Percentiles rank a stretch among this genome's conserved stretches.
Evolutionary conservation across 2,329 filamentous ascomycete species (phyloP).

Genomic region (Phialocephala sp.): DNA sequence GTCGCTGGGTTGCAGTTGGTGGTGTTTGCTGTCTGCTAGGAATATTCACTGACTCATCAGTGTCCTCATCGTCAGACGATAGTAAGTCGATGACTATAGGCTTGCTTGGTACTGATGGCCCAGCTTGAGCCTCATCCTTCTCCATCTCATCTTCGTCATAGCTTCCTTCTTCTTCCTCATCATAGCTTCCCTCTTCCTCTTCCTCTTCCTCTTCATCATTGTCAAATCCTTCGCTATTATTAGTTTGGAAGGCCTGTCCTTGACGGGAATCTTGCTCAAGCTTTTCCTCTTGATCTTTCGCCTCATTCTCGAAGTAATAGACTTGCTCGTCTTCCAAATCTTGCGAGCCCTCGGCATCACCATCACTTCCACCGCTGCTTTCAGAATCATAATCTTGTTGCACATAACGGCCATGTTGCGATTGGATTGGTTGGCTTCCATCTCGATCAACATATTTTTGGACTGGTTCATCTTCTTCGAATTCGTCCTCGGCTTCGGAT

Average conservation of each 20-base stretch:
- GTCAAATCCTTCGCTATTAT: slow-evolving; percentile 6
- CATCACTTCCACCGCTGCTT: slow-evolving; percentile 12
- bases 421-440: background rate
- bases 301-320: slow-evolving; percentile 8
- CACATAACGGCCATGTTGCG: background rate
- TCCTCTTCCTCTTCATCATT: slow-evolving; percentile 15
- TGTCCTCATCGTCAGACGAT: slow-evolving; percentile 43
- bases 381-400: background rate
- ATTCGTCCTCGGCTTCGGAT: slow-evolving; percentile 3
- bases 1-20: slow-evolving; percentile 33
- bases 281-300: slow-evolving; percentile 18
- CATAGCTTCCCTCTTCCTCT: slow-evolving; percentile 19
- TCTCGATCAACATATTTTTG: background rate
- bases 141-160: slow-evolving; percentile 38
- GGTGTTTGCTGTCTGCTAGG: background rate
- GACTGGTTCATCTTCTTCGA: background rate
- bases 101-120: slow-evolving; percentile 16
- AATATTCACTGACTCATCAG: slow-evolving; percentile 4
- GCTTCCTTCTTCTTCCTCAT: slow-evolving; percentile 31
- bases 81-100: slow-evolving; percentile 42
- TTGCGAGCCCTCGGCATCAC: slow-evolving; percentile 3
- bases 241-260: background rate
- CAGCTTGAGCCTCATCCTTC: slow-evolving; percentile 32
- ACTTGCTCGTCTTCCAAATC: background rate
- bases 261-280: slow-evolving; percentile 18